Base-by-base conservation (phyloP, 768 basidiomycete genomes). In the Pisolithus albus region DNA sequence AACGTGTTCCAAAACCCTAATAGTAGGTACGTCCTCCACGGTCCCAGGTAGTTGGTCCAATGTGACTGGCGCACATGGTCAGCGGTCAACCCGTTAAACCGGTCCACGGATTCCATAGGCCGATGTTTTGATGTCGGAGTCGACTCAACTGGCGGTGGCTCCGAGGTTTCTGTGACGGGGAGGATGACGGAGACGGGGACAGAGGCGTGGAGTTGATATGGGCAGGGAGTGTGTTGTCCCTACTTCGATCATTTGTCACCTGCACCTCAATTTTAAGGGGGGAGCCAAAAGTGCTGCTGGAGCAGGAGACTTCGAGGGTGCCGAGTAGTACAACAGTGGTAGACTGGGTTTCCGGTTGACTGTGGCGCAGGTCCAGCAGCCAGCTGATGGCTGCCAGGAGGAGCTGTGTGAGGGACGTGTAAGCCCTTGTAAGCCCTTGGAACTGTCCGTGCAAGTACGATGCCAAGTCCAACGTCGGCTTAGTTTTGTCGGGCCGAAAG, bases 1-100 rank as follows among this genome's bases (percentile, higher is more conserved):
- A n/a, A n/a, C n/a, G n/a, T n/a, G n/a, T n/a, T n/a, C n/a, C n/a
- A n/a, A n/a, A n/a, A n/a, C n/a, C n/a, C n/a, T n/a, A n/a, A n/a
- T n/a, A n/a, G n/a, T n/a, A n/a, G n/a, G n/a, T n/a, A n/a, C n/a
- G n/a, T n/a, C n/a, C n/a, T n/a, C n/a, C n/a, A n/a, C n/a, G n/a
- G n/a, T n/a, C n/a, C n/a, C n/a, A n/a, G n/a, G n/a, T n/a, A n/a
- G n/a, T n/a, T n/a, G n/a, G n/a, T n/a, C n/a, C n/a, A n/a, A n/a
- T n/a, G n/a, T n/a, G 64, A 75, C 77, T 71, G 71, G 70, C 94
- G 84, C 2, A 26, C 52, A 26, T 47, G 46, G n/a, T 65, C 64
- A 38, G 86, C 87, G 11, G 94, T 92, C 11, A 95, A 75, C 30
- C 85, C 86, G 47, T 83, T 79, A 63, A 90, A 92, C 94, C 94